A percentile compares a stretch with the other conserved stretches of the same genome.
These are phyloP conservation scores for Quercus ilex DNA, from an alignment of 306 rosid species.

Conservation along the genomic window DNA sequence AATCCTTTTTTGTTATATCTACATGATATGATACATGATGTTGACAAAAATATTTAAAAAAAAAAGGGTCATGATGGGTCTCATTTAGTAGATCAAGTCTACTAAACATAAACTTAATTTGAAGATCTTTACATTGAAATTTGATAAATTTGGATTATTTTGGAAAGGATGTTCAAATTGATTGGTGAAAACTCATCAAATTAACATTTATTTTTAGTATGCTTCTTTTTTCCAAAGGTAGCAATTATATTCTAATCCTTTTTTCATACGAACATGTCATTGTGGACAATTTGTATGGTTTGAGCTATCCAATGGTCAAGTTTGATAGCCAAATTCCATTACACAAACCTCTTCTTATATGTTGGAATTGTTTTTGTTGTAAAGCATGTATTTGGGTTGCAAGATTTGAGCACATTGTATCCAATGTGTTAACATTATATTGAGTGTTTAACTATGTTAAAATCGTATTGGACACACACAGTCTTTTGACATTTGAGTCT, in stretches of 20 bases:
- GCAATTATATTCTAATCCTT: too few relatives aligned
- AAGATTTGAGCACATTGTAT: background rate
- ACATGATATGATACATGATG: background rate
- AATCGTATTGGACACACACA: background rate
- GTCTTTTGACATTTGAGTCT: background rate
- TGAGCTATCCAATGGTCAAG: background rate
- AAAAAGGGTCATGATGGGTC: background rate
- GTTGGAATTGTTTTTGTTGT: background rate
- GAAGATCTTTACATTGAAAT: too few relatives aligned
- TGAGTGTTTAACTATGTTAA: background rate
- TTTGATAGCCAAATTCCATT: background rate
- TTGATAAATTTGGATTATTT: too few relatives aligned
- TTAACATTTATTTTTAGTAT: too few relatives aligned
- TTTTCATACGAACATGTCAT: too few relatives aligned
- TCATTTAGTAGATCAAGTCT: too few relatives aligned
- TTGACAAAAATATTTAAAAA: background rate
- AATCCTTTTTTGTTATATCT: background rate
- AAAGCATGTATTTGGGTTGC: background rate
- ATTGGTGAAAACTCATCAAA: too few relatives aligned
- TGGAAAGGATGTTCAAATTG: too few relatives aligned
- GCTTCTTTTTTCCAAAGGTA: too few relatives aligned
- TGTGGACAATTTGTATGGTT: background rate
- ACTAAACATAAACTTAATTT: too few relatives aligned
- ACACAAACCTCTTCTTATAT: background rate
- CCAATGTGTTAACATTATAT: background rate